Evolutionary conservation across 257 asterid species (phyloP), one percentile per base, ranked within the genome.

Genomic region (Scutellaria barbata): DNA sequence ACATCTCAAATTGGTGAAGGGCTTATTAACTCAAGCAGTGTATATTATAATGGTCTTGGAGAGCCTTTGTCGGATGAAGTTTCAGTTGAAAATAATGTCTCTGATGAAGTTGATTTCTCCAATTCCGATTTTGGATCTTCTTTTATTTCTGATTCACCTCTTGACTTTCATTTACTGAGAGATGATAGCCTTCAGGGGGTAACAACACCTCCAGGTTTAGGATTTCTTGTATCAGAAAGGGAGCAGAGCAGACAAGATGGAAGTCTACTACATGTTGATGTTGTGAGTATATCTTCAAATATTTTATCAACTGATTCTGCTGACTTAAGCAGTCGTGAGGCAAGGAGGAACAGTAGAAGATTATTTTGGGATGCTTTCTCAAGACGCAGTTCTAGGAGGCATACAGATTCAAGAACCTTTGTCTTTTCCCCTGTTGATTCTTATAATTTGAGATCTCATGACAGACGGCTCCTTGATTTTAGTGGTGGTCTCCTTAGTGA

Each of bases 301-400:
- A 62, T 48, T 42, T 68, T 79, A 43, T 71, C 84, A 64, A 75
- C 80, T 68, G 84, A 75, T 84, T 77, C 96, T 70, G 74, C 92
- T 74, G 95, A 82, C 70, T 74, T 77, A 73, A 84, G 76, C 77
- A 80, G 77, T 68, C 83, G 75, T 0, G 96, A 85, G 63, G 84
- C 81, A 62, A 85, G 94, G 77, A 85, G 87, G 75, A 84, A 85
- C 71, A 87, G 87, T 70, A 90, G 96, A 85, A 87, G 97, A 79
- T 84, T 90, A 72, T 94, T 90, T 72, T 86, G 92, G 96, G 97
- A 94, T 76, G 88, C 97, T 45, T 90, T 90, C 75, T 84, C 96
- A 40, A 84, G 95, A 78, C 88, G 88, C 62, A 69, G 78, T 79
- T 87, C 94, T 48, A 84, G 97, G 82, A 83, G 95, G 76, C 84